Conservation (phyloP, 164 flowering plant species). For the Hamamelis virginiana region DNA sequence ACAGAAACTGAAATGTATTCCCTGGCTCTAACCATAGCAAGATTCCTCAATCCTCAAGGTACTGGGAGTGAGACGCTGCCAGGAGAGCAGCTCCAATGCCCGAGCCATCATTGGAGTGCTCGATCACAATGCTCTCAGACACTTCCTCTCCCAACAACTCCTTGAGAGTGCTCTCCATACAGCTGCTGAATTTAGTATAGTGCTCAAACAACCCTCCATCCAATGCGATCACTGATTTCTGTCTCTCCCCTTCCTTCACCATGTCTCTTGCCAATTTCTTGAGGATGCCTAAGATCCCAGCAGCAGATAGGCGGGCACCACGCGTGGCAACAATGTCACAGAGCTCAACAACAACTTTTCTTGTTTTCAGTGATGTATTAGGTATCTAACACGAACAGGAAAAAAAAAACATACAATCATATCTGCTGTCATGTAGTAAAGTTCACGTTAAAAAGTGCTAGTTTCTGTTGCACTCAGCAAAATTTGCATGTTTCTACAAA, state of each 20-base stretch:
- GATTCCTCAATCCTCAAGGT: slow-evolving; percentile 52
- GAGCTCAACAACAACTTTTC: slow-evolving; percentile 70
- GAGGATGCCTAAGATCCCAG: slow-evolving; percentile 84
- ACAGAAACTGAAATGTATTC: slow-evolving; percentile 13
- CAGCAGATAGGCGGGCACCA: slow-evolving; percentile 89
- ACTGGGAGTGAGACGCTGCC: slow-evolving; percentile 94
- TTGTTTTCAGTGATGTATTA: slow-evolving; percentile 67
- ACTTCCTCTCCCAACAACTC: slow-evolving; percentile 76
- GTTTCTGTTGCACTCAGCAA: neutral
- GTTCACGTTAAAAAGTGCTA: neutral
- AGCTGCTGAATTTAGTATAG: slow-evolving; percentile 63
- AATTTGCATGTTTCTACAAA: neutral
- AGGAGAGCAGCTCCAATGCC: slow-evolving; percentile 94
- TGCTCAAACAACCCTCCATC: slow-evolving; percentile 93
- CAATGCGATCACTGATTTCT: slow-evolving; percentile 68
- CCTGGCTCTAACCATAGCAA: slow-evolving; percentile 12
- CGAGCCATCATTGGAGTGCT: slow-evolving; percentile 81
- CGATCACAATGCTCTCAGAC: slow-evolving; percentile 39
- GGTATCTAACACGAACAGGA: slow-evolving; percentile 59
- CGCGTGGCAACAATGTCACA: slow-evolving; percentile 82
- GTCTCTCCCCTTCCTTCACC: slow-evolving; percentile 47
- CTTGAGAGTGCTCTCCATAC: slow-evolving; percentile 57
- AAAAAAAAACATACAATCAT: neutral
- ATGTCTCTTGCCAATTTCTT: slow-evolving; percentile 85
- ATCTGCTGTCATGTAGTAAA: neutral